Base-by-base conservation (phyloP, 768 basidiomycete genomes). In the Thelephora ganbajun region DNA sequence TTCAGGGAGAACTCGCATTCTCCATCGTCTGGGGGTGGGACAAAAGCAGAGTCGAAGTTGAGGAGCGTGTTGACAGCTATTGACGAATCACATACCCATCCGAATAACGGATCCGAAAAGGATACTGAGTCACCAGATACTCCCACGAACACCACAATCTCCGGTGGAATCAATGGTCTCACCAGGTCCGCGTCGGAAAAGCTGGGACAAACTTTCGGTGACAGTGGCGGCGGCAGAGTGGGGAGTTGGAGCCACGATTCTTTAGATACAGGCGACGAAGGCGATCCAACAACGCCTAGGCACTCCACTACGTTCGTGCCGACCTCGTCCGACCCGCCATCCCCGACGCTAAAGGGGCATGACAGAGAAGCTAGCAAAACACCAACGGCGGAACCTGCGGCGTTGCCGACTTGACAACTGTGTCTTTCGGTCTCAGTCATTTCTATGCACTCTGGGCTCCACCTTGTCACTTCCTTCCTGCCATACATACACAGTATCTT, bases 41-140 rank as follows among this genome's bases (percentile, higher is more conserved):
- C 26, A 53, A 82, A 78, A 62, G 67, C 74, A 3, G 77, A 80
- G 33, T 73, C 74, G 14, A 85, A 83, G 59, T 70, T 87, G 39
- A 79, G 81, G 43, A 79, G 69, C 49, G 75, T 82, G n/a, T 66
- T 88, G n/a, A 62, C 81, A 26, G 72, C 77, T 18, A 79, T 88
- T 47, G 80, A 84, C 51, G 85, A 88, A 62, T 61, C 63, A 26
- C 73, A 66, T 48, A 51, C 67, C 46, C 66, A 61, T 16, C 57
- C 62, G 50, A 20, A 35, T 43, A 54, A 49, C 45, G 52, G 50
- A n/a, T 53, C 53, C 20, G 52, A 53, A 11, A 34, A 35, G 5
- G 43, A 30, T 30, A 9, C 26, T 4, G 9, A 4, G 26, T 30
- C 26, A 9, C 26, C 26, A 30, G 26, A 30, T 9, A 30, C 26